Conservation (phyloP, 768 basidiomycete genomes). For the Mycena venus region DNA sequence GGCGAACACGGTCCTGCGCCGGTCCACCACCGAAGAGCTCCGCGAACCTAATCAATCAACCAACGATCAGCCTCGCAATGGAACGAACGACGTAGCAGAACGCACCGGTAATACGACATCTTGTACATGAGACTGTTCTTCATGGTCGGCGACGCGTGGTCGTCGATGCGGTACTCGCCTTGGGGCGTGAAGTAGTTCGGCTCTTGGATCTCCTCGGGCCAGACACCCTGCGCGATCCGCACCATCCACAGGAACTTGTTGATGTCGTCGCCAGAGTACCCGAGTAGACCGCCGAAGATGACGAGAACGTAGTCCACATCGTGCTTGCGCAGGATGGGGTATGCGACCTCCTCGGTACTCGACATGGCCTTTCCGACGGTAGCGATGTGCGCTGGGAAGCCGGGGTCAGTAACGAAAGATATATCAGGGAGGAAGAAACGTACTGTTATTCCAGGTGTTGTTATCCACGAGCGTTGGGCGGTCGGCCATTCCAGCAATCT, state of each 20-base stretch:
- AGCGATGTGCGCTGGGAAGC: slow-evolving; percentile 87
- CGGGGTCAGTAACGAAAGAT: slow-evolving; percentile 19
- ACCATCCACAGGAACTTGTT: slow-evolving; percentile 99
- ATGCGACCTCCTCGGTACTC: slow-evolving; percentile 92
- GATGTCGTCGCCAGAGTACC: slow-evolving; percentile 98
- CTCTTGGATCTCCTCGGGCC: slow-evolving; percentile 99
- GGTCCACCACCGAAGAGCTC: slow-evolving; percentile 86
- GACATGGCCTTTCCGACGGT: slow-evolving; percentile 99
- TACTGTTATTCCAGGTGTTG: slow-evolving; percentile 99
- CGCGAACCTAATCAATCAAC: slow-evolving; percentile 71
- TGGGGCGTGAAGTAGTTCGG: slow-evolving; percentile 91
- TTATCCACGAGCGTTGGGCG: slow-evolving; percentile 97
- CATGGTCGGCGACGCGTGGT: slow-evolving; percentile 88
- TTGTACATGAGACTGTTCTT: slow-evolving; percentile 99
- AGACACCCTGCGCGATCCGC: slow-evolving; percentile 93
- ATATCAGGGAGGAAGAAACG: slow-evolving; percentile 46
- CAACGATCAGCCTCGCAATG: neutral
- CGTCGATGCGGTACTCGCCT: slow-evolving; percentile 96
- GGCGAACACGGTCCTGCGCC: slow-evolving; percentile 89
- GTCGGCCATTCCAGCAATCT: slow-evolving; percentile 99
- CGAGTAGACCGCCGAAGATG: slow-evolving; percentile 96
- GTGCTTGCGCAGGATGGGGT: slow-evolving; percentile 96
- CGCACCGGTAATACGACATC: slow-evolving; percentile 94
- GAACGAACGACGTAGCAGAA: slow-evolving; percentile 10
- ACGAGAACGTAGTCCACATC: slow-evolving; percentile 97